phyloP scores from a whole-genome alignment of 139 green algal genomes.

The Desmodesmus armatus region DNA sequence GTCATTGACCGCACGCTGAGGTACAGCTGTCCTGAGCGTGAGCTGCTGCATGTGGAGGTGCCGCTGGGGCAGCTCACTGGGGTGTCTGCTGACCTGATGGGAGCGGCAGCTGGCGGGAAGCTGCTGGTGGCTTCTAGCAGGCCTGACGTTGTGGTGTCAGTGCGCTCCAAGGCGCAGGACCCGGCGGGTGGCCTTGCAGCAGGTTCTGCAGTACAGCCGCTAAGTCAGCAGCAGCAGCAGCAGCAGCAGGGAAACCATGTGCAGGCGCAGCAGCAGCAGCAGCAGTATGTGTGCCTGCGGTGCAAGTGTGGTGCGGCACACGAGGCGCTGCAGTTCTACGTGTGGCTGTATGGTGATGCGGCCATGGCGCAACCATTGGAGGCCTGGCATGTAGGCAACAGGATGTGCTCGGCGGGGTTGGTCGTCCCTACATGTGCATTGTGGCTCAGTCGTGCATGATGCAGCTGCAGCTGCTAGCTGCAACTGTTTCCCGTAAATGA shows the following conservation, averaged over 20 bases:
- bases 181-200: too few relatives aligned
- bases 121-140: slow-evolving; percentile 22
- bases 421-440: too few relatives aligned
- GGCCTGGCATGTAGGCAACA: slow-evolving; percentile 62
- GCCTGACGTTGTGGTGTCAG: not conserved
- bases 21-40: slow-evolving; percentile 16
- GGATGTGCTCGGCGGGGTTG: too few relatives aligned
- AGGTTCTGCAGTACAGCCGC: not conserved
- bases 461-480: not conserved
- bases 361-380: slow-evolving; percentile 62
- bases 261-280: not conserved
- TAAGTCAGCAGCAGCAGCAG: not conserved
- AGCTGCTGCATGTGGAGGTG: not conserved
- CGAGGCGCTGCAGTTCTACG: slow-evolving; percentile 64
- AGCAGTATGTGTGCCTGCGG: slow-evolving; percentile 54
- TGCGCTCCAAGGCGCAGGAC: not conserved
- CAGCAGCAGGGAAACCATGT: not conserved
- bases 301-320: slow-evolving; percentile 64
- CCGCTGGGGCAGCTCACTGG: not conserved
- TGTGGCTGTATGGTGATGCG: slow-evolving; percentile 67
- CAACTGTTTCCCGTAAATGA: too few relatives aligned
- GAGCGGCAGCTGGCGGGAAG: not conserved
- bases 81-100: not conserved
- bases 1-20: slow-evolving; percentile 73
- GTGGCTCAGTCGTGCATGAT: not conserved